phyloP scores from a whole-genome alignment of 805 yeast species.

The Crinitomyces ghanaensis region DNA sequence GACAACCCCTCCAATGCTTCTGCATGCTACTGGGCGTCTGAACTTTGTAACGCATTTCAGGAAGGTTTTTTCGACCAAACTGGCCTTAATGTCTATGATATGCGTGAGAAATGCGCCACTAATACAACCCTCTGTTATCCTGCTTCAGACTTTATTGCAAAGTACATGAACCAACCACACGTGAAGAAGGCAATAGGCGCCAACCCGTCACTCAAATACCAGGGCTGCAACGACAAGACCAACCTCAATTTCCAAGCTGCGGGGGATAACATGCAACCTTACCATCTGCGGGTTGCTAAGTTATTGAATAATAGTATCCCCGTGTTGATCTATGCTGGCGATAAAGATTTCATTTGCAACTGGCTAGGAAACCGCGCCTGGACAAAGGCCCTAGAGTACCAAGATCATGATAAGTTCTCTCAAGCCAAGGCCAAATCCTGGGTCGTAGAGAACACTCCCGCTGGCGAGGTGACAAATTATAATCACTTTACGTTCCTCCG shows the following conservation, averaged over 20 bases:
- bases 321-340: constrained; percentile 75
- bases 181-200: constrained; percentile 78
- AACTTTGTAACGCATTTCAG: too few relatives aligned
- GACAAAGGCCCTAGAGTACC: constrained; percentile 57
- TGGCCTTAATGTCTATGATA: constrained; percentile 80
- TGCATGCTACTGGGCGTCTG: constrained; percentile 70
- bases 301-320: constrained; percentile 45
- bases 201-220: too few relatives aligned
- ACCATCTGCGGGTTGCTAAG: constrained; percentile 82
- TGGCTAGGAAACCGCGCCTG: constrained; percentile 82
- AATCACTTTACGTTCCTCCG: constrained; percentile 67
- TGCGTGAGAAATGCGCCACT: constrained; percentile 49
- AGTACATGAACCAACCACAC: constrained; percentile 59
- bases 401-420: constrained; percentile 37
- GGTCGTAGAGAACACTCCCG: constrained; percentile 33
- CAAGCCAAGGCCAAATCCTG: constrained; percentile 22
- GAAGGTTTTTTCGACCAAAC: too few relatives aligned
- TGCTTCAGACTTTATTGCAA: constrained; percentile 56
- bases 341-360: constrained; percentile 78
- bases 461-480: constrained; percentile 52
- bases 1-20: constrained; percentile 62
- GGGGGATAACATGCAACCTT: constrained; percentile 60
- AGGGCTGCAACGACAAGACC: background rate
- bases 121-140: constrained; percentile 50
- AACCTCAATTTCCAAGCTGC: constrained; percentile 17